A percentile compares a stretch with the other conserved stretches of the same genome.
Conservation (phyloP, 768 basidiomycete genomes). For the Asterophora lycoperdoides region DNA sequence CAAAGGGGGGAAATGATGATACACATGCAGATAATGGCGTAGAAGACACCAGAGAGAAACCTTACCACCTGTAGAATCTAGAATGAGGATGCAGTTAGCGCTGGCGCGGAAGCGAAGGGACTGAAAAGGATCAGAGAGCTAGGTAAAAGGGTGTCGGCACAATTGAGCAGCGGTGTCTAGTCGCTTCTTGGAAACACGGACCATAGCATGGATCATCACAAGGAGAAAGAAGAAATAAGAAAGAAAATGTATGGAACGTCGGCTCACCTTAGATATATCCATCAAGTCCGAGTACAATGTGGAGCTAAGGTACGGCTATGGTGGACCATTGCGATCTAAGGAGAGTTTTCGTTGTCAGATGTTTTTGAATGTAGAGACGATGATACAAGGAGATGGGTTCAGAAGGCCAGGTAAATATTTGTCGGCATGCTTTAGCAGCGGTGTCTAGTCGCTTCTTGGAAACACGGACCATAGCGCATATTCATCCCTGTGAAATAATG, state of each 20-base stretch:
- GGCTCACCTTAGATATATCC: conserved; percentile 6
- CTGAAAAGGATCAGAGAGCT: conserved; percentile 54
- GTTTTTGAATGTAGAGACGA: conserved; percentile 10
- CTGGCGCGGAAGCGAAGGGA: background rate
- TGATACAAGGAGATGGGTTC: conserved; percentile 64
- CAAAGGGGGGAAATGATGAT: too few species aligned
- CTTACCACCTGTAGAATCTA: background rate
- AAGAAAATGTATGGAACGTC: conserved; percentile 18
- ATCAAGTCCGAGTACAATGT: background rate
- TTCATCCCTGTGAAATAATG: conserved; percentile 41
- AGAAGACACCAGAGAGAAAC: background rate
- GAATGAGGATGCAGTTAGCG: background rate
- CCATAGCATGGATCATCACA: conserved; percentile 71
- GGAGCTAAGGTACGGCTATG: background rate
- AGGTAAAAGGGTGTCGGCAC: conserved; percentile 67
- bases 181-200: conserved; percentile 94
- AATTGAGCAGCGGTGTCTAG: conserved; percentile 74
- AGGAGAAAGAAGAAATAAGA: conserved; percentile 18
- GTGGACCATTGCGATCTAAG: background rate
- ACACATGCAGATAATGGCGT: too few species aligned
- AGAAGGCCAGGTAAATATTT: conserved; percentile 79
- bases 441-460: conserved; percentile 88
- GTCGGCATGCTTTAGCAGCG: conserved; percentile 71
- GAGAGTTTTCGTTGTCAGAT: background rate
- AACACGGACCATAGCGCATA: conserved; percentile 89